Evolutionary conservation across 345 rosid genomes (phyloP).

Genomic region (Ceriops zippeliana): DNA sequence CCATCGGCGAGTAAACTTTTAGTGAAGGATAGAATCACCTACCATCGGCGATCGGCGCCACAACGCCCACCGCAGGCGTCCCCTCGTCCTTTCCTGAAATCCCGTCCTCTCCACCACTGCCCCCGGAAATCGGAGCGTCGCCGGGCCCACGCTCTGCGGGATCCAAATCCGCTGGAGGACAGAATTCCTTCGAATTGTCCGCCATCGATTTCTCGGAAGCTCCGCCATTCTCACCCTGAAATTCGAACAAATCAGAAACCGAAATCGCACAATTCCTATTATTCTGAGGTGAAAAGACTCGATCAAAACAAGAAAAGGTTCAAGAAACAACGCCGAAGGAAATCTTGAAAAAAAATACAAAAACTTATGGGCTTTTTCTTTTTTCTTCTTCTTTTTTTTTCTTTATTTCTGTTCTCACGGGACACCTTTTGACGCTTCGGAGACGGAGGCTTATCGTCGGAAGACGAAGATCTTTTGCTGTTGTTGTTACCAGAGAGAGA

Average conservation of each 20-base stretch:
- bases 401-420: not conserved
- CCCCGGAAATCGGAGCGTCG: slow-evolving; percentile 46
- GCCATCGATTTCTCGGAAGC: slow-evolving; percentile 43
- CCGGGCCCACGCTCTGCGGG: slow-evolving; percentile 50
- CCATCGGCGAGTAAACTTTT: not conserved
- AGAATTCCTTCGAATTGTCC: slow-evolving; percentile 59
- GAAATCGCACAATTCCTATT: slow-evolving; percentile 17
- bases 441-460: slow-evolving; percentile 46
- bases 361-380: not conserved
- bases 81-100: slow-evolving; percentile 46
- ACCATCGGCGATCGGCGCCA: slow-evolving; percentile 67
- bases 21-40: slow-evolving; percentile 7
- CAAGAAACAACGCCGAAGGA: not conserved
- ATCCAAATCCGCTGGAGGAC: slow-evolving; percentile 41
- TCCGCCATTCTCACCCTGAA: slow-evolving; percentile 56
- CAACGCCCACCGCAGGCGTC: slow-evolving; percentile 43
- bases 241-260: slow-evolving; percentile 18
- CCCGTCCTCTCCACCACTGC: slow-evolving; percentile 23
- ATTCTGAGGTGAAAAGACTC: not conserved
- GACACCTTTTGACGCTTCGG: slow-evolving; percentile 75
- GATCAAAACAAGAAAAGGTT: slow-evolving; percentile 8
- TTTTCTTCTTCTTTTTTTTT: not conserved
- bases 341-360: not conserved
- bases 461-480: slow-evolving; percentile 25
- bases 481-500: slow-evolving; percentile 63